Evolutionary conservation across 148 eudicot genomes (phyloP).

Genomic region (Limonium bicolor): DNA sequence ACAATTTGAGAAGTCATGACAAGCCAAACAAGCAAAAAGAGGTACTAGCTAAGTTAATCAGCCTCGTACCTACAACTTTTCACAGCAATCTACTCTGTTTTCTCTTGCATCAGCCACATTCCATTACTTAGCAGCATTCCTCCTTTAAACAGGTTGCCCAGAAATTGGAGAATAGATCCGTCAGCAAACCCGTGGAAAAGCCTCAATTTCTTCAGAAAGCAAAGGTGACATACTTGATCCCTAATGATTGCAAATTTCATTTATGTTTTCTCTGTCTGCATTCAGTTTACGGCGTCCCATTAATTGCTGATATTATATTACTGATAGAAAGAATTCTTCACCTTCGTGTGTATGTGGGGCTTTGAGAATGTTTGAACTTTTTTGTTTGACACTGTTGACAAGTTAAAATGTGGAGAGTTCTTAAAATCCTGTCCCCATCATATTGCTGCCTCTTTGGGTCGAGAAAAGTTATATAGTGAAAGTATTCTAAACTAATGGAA

Average conservation of each 20-base stretch:
- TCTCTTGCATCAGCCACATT: neutral
- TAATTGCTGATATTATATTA: neutral
- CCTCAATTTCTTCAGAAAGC: conserved; percentile 20
- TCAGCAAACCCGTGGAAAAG: conserved; percentile 23
- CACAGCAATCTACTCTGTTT: neutral
- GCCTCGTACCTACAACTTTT: neutral
- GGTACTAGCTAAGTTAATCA: conserved; percentile 15
- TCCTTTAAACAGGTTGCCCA: conserved; percentile 22
- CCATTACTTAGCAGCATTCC: neutral
- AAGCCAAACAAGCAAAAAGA: conserved; percentile 38
- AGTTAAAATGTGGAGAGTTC: no score
- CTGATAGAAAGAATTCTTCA: neutral
- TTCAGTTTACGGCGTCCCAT: no score
- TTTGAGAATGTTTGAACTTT: no score
- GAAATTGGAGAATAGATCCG: conserved; percentile 29
- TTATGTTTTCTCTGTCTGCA: neutral
- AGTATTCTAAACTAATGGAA: no score
- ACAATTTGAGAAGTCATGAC: conserved; percentile 31
- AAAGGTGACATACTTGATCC: conserved; percentile 10
- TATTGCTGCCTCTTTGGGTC: no score
- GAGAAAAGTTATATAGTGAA: no score
- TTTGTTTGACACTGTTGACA: neutral
- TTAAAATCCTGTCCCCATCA: no score
- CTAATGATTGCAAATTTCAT: neutral
- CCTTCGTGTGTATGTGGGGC: neutral